Conservation (phyloP, 2,329 filamentous ascomycete species). For the Zalaria sp. region DNA sequence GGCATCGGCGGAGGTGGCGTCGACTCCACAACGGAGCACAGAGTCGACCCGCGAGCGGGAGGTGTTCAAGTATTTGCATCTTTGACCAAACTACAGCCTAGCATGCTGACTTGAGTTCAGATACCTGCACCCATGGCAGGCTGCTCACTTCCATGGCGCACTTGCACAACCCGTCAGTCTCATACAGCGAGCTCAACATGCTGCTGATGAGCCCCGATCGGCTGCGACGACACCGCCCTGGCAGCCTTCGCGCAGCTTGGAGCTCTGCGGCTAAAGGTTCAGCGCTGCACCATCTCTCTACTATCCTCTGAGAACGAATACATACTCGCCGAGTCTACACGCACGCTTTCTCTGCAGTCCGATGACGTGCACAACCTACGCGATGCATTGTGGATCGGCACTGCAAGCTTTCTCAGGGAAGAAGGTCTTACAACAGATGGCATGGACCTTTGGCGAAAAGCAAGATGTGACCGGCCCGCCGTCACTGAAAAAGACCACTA, state of each 20-base stretch:
- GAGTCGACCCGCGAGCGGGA: neutral
- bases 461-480: slow-evolving; percentile 12
- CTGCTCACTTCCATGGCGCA: neutral
- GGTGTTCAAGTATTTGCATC: neutral
- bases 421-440: slow-evolving; percentile 22
- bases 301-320: slow-evolving; percentile 33
- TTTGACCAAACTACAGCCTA: neutral
- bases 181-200: neutral
- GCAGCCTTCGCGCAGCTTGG: slow-evolving; percentile 36
- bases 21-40: no score
- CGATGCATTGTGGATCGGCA: slow-evolving; percentile 22
- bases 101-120: neutral
- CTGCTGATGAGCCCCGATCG: neutral
- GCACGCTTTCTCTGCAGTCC: slow-evolving; percentile 26
- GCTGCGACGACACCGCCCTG: slow-evolving; percentile 26
- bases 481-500: slow-evolving; percentile 6
- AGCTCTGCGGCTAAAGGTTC: slow-evolving; percentile 32
- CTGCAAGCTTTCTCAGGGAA: slow-evolving; percentile 15
- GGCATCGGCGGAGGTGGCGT: no score
- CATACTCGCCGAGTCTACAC: slow-evolving; percentile 38
- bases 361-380: slow-evolving; percentile 14
- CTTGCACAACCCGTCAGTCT: neutral
- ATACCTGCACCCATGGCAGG: neutral
- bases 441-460: slow-evolving; percentile 9
- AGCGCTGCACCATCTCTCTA: slow-evolving; percentile 36